Evolutionary conservation across 2,329 filamentous ascomycete species (phyloP).

Genomic region (Fusarium luffae): DNA sequence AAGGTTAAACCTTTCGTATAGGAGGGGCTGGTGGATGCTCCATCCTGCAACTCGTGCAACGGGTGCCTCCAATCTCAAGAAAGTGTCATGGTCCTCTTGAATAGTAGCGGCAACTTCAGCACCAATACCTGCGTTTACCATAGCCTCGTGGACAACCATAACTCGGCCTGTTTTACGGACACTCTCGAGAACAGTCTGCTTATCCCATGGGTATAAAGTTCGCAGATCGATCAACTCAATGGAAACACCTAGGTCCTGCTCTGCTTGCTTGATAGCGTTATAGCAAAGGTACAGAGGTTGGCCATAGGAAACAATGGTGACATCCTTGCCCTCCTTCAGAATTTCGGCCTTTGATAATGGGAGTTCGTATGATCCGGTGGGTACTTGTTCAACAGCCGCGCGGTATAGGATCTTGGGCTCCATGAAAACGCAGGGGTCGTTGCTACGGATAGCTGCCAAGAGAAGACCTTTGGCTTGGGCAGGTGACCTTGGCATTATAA

Average conservation of each 20-base stretch:
- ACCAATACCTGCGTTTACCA: slow-evolving; percentile 89
- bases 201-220: slow-evolving; percentile 93
- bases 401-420: slow-evolving; percentile 95
- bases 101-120: slow-evolving; percentile 90
- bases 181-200: slow-evolving; percentile 80
- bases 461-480: slow-evolving; percentile 89
- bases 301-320: slow-evolving; percentile 90
- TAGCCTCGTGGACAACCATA: slow-evolving; percentile 91
- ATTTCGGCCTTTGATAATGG: slow-evolving; percentile 88
- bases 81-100: slow-evolving; percentile 80
- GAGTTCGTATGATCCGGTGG: slow-evolving; percentile 81
- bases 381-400: slow-evolving; percentile 91
- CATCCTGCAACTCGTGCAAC: slow-evolving; percentile 89
- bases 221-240: slow-evolving; percentile 89
- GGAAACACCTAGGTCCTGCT: slow-evolving; percentile 78
- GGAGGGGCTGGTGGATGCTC: slow-evolving; percentile 83
- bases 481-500: slow-evolving; percentile 87
- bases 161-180: slow-evolving; percentile 88
- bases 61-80: slow-evolving; percentile 84
- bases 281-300: slow-evolving; percentile 88
- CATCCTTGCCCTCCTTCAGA: slow-evolving; percentile 79
- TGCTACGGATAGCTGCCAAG: slow-evolving; percentile 78
- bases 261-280: slow-evolving; percentile 77
- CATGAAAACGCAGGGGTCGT: slow-evolving; percentile 92
- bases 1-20: slow-evolving; percentile 83